These are phyloP conservation scores for Fusarium miscanthi DNA, from an alignment of 2,329 filamentous ascomycete species.

Conservation along the genomic window DNA sequence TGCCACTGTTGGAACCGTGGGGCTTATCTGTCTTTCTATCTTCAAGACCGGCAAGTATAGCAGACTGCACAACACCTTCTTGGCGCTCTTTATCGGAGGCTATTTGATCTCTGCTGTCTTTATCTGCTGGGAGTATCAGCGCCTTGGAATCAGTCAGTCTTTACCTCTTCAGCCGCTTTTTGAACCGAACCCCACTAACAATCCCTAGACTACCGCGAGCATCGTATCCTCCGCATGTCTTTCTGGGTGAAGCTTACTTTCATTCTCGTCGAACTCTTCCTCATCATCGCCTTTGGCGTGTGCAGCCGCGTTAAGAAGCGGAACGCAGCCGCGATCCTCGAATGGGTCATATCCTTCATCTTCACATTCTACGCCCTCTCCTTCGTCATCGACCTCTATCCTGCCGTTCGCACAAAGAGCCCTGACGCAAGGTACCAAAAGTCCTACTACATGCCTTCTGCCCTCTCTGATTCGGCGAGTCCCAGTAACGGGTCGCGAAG, in stretches of 20 bases:
- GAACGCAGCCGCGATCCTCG: slow-evolving; percentile 80
- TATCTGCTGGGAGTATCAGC: slow-evolving; percentile 90
- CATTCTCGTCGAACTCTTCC: slow-evolving; percentile 79
- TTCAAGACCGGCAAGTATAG: slow-evolving; percentile 83
- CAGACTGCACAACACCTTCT: slow-evolving; percentile 77
- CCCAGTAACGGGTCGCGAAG: slow-evolving; percentile 28
- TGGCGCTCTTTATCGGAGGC: slow-evolving; percentile 85
- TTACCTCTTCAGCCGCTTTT: neutral
- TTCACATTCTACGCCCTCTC: slow-evolving; percentile 90
- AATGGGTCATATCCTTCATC: slow-evolving; percentile 82
- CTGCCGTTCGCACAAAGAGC: slow-evolving; percentile 72
- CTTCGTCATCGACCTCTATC: slow-evolving; percentile 88
- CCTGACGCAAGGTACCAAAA: slow-evolving; percentile 47
- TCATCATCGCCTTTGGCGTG: slow-evolving; percentile 79
- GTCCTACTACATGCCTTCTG: slow-evolving; percentile 27
- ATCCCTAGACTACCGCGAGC: slow-evolving; percentile 73
- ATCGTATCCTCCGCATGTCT: slow-evolving; percentile 77
- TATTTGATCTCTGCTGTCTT: slow-evolving; percentile 89
- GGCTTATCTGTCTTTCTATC: slow-evolving; percentile 84
- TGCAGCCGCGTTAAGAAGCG: slow-evolving; percentile 60
- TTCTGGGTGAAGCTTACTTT: slow-evolving; percentile 92
- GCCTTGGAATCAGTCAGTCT: slow-evolving; percentile 76
- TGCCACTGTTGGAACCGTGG: slow-evolving; percentile 79
- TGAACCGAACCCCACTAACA: neutral
- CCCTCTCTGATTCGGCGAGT: slow-evolving; percentile 24